Base-by-base conservation (phyloP, 306 rosid genomes). In the Begonia peltatifolia region DNA sequence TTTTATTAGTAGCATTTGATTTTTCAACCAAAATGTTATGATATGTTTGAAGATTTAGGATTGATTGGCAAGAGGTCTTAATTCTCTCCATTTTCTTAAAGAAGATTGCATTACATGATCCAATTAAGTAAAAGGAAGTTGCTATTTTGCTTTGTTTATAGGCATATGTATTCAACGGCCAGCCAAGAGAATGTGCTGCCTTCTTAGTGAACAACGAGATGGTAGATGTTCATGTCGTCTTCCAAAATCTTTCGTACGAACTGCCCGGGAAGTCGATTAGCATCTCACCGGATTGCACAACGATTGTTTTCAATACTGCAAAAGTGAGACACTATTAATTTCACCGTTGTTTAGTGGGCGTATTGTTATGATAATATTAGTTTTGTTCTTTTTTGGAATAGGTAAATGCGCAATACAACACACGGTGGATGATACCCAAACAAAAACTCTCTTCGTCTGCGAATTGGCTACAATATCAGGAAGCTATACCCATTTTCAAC, bases 241-340 rank as follows among this genome's bases (percentile, higher is more conserved):
- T 70, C 56, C 70, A 52, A 20, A 46, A 57, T 14, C 43, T 60
- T 17, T 11, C 42, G 4, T 75, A 63, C 38, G 60, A 52, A 14
- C 46, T 70, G 57, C 64, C 74, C 18, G 15, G 9, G 5, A 53
- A 30, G 0, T 75, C 80, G 12, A 71, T 66, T 50, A 70, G 76
- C 57, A 71, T 75, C 55, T 54, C 71, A 23, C 80, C 80, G 0
- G 76, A 71, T 59, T 75, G 80, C 63, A 70, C 22, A 23, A 41
- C 10, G 2, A 62, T 63, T 22, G 68, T 76, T 20, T 75, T 70
- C 62, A 71, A 70, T 41, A 66, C 76, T 36, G 69, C 65, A 42
- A 67, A 53, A 65, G 76, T 74, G 57, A 41, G 35, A 30, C 18
- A 17, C 18, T 17, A 17, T 17, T 1, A 20, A 20, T 20, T 20